A percentile compares a stretch with the other conserved stretches of the same genome.
These are phyloP conservation scores for Tolypocladium ovalisporum DNA, from an alignment of 2,329 filamentous ascomycete genomes.

Conservation along the genomic window DNA sequence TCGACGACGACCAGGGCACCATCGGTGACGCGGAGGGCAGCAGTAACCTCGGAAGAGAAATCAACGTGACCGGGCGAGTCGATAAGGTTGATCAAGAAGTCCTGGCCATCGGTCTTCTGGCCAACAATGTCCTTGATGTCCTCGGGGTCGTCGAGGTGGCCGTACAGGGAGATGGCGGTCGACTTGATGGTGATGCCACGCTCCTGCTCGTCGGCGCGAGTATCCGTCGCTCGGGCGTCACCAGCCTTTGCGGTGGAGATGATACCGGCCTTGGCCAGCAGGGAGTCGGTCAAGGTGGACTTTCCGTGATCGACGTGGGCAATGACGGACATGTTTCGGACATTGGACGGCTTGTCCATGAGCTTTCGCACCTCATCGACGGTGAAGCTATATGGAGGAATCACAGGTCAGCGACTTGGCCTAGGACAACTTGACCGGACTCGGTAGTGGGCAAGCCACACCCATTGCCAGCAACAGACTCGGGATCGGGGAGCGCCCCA, in stretches of 20 bases:
- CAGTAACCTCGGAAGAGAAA: conserved; percentile 99
- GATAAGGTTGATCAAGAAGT: conserved; percentile 99
- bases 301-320: conserved; percentile 99
- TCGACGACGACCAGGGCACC: conserved; percentile 99
- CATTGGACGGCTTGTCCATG: conserved; percentile 71
- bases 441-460: conserved; percentile 8
- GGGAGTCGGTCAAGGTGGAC: conserved; percentile 98
- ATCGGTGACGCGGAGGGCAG: conserved; percentile 98
- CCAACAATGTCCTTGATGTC: conserved; percentile 91
- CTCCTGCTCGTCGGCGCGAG: conserved; percentile 94
- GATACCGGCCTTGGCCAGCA: conserved; percentile 98
- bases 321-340: conserved; percentile 99
- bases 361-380: conserved; percentile 78
- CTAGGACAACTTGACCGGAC: conserved; percentile 25
- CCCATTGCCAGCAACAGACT: background rate
- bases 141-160: conserved; percentile 66
- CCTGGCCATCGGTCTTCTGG: conserved; percentile 78
- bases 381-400: conserved; percentile 66
- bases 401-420: conserved; percentile 36
- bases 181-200: conserved; percentile 99
- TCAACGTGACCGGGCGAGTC: conserved; percentile 99
- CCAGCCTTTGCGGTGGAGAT: conserved; percentile 97
- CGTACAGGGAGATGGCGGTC: conserved; percentile 97
- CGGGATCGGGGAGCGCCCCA: background rate
- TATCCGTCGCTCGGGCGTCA: conserved; percentile 93